These are phyloP conservation scores for Macadamia integrifolia DNA, from an alignment of 164 flowering plant genomes.

Conservation along the genomic window DNA sequence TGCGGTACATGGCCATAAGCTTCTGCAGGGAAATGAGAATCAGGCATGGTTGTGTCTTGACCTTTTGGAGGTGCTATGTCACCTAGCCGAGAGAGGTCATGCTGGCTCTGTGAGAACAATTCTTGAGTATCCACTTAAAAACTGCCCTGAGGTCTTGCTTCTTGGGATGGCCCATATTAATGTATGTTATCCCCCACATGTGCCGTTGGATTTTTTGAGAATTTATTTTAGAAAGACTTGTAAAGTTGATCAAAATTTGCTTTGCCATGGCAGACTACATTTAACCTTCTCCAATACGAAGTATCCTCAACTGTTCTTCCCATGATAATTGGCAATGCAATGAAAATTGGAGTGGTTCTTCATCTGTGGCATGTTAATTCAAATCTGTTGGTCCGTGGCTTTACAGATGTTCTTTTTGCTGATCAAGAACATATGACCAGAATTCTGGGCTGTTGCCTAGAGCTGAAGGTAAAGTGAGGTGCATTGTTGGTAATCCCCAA, in stretches of 20 bases:
- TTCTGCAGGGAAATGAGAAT: constrained; percentile 48
- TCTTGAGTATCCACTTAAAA: constrained; percentile 62
- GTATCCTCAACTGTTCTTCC: constrained; percentile 63
- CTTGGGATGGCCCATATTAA: constrained; percentile 79
- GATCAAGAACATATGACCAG: constrained; percentile 44
- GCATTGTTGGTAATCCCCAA: too few relatives aligned
- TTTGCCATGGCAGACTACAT: constrained; percentile 61
- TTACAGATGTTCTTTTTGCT: constrained; percentile 35
- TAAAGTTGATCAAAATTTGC: neutral
- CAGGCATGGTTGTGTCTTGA: constrained; percentile 84
- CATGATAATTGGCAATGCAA: constrained; percentile 33
- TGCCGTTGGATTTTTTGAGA: neutral
- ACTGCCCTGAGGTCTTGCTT: constrained; percentile 72
- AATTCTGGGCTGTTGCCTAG: constrained; percentile 65
- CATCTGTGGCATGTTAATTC: constrained; percentile 73
- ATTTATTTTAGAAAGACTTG: neutral
- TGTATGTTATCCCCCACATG: constrained; percentile 30
- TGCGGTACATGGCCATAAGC: constrained; percentile 43
- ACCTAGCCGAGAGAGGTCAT: constrained; percentile 85
- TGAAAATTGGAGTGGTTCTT: constrained; percentile 39
- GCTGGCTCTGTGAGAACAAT: constrained; percentile 48
- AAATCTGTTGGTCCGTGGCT: constrained; percentile 57
- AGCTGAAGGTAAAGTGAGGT: constrained; percentile 55
- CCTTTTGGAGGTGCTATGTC: constrained; percentile 71
- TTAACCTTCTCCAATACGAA: constrained; percentile 75